Base-by-base conservation (phyloP, 2,329 filamentous ascomycete genomes). In the Ophiostoma sp. region DNA sequence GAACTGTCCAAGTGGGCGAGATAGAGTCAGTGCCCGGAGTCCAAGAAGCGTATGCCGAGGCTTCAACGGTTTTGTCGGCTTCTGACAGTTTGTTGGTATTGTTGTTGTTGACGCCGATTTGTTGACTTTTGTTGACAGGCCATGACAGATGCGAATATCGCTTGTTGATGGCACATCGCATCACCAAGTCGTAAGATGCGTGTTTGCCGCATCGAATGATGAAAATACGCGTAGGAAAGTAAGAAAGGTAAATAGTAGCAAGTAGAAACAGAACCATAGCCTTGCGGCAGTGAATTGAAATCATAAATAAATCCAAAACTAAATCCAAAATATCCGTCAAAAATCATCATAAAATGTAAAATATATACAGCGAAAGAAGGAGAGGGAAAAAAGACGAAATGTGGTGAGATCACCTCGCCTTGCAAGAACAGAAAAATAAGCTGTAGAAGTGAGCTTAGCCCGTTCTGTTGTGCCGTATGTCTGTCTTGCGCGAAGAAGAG, bases 21-120 rank as follows among this genome's bases (percentile, higher is more conserved):
- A 64, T 64, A 36, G 59, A 42, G 33, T 12, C 59, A 64, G 12
- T 11, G 19, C 9, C 59, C 33, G 59, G 59, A 42, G 59, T 42
- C 33, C 33, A 64, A 66, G 61, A 45, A 66, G 61, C 50, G 36
- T 25, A 50, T 42, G 57, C 70, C 70, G 70, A 71, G 70, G 70
- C 69, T 61, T 45, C n/a, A 25, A 25, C 4, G 28, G 17, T 42
- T 33, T 63, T 17, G n/a, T 63, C 70, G 42, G 70, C 36, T 59
- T 70, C 70, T 72, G 71, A 68, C 61, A 25, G 36, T 50, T 42
- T 19, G 28, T 8, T 59, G 12, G 12, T 5, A 3, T 33, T 59
- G 50, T 52, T 59, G 22, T 55, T 25, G 31, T 7, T 33, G 22
- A 52, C 12, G 9, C 25, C 33, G 28, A 19, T 55, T 55, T 55